Conservation (phyloP, 2,329 filamentous ascomycete species). For the Fusarium xyrophilum region DNA sequence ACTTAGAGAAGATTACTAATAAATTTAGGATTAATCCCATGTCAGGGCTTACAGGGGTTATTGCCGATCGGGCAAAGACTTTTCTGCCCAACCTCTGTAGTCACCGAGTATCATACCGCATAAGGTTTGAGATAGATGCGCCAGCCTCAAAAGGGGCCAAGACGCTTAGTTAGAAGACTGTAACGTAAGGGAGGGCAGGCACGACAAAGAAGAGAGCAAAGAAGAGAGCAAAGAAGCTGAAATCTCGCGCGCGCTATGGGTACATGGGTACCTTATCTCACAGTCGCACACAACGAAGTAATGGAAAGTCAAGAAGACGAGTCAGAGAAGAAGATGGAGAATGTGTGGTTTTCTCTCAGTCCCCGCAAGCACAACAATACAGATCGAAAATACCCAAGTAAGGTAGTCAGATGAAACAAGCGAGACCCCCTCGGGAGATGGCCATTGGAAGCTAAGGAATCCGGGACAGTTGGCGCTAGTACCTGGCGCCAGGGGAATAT, state of each 20-base stretch:
- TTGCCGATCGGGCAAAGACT: too few relatives aligned
- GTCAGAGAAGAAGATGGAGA: slow-evolving; percentile 11
- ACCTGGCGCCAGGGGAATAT: slow-evolving; percentile 21
- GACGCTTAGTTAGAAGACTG: not conserved
- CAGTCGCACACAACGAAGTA: not conserved
- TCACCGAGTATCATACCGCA: not conserved
- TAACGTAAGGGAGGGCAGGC: not conserved
- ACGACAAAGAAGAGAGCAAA: slow-evolving; percentile 10
- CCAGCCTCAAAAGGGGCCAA: not conserved
- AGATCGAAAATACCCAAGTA: not conserved
- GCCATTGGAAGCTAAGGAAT: slow-evolving; percentile 15
- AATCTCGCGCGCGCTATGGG: not conserved
- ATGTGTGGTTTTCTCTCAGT: slow-evolving; percentile 9
- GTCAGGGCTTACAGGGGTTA: too few relatives aligned
- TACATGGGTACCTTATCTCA: not conserved
- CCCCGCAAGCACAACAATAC: slow-evolving; percentile 7
- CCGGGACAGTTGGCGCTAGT: slow-evolving; percentile 12
- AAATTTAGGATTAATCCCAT: too few relatives aligned
- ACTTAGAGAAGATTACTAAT: too few relatives aligned
- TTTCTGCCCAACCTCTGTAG: too few relatives aligned
- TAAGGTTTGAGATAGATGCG: slow-evolving; percentile 4
- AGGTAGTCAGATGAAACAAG: slow-evolving; percentile 30
- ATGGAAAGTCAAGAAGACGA: not conserved
- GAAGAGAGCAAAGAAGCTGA: not conserved
- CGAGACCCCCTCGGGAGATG: slow-evolving; percentile 4